Percentiles rank a stretch among this genome's conserved stretches.
Conservation (phyloP, 2,329 filamentous ascomycete genomes). For the Graphilbum sp. region DNA sequence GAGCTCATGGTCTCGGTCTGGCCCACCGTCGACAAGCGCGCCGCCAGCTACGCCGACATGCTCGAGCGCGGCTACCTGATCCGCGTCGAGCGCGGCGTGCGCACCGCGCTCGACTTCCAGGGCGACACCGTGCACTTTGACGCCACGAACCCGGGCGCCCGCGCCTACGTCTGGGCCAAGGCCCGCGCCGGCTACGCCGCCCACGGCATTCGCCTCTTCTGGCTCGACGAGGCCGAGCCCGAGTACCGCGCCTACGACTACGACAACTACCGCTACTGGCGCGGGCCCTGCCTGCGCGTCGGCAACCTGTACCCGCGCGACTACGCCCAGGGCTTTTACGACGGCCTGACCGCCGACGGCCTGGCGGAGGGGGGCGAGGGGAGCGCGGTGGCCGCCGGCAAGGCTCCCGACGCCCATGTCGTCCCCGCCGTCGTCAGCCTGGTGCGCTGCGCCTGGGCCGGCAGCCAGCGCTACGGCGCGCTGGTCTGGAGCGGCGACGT, state of each 20-base stretch:
- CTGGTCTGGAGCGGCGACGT: constrained; percentile 54
- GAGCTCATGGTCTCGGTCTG: constrained; percentile 56
- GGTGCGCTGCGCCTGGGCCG: constrained; percentile 31
- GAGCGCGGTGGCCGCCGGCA: background rate
- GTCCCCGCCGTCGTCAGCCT: constrained; percentile 38
- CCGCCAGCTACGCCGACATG: constrained; percentile 46
- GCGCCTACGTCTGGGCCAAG: constrained; percentile 42
- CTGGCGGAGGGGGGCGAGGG: constrained; percentile 25
- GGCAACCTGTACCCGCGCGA: constrained; percentile 45
- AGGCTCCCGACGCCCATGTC: background rate
- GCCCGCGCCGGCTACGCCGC: constrained; percentile 43
- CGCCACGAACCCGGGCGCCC: constrained; percentile 42
- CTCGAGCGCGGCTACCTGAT: constrained; percentile 43
- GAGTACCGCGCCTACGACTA: constrained; percentile 51
- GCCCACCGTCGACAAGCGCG: constrained; percentile 45
- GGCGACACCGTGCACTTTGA: constrained; percentile 46
- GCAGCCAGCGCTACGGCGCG: constrained; percentile 45
- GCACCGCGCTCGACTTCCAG: constrained; percentile 40
- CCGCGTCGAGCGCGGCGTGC: constrained; percentile 40
- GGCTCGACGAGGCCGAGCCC: constrained; percentile 54
- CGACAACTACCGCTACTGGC: constrained; percentile 46
- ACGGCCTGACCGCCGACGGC: constrained; percentile 35
- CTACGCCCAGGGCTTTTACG: constrained; percentile 43
- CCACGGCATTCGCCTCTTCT: constrained; percentile 47
- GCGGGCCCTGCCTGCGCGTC: constrained; percentile 29